phyloP scores from a whole-genome alignment of 1,139 yeast genomes.

The Geotrichum carabidarum region DNA sequence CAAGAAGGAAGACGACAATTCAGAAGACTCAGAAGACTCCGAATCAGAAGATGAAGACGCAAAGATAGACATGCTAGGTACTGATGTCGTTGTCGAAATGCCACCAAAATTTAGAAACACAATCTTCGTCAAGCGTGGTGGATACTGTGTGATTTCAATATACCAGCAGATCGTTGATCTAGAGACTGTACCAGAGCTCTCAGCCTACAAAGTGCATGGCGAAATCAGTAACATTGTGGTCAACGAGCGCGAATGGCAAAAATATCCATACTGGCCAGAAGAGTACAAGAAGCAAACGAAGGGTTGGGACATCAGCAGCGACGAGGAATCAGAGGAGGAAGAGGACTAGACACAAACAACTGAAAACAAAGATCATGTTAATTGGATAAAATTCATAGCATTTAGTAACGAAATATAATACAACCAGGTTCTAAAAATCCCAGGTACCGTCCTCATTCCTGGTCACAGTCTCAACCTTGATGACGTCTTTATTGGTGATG shows the following conservation, averaged over 20 bases:
- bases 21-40: constrained; percentile 15
- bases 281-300: constrained; percentile 31
- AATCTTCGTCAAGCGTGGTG: constrained; percentile 39
- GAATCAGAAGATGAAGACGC: constrained; percentile 6
- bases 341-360: constrained; percentile 4
- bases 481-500: constrained; percentile 29
- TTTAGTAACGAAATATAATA: neutral
- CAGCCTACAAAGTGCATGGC: constrained; percentile 29
- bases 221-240: constrained; percentile 37
- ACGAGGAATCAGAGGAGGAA: constrained; percentile 24
- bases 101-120: constrained; percentile 39
- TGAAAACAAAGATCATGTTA: neutral
- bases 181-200: neutral
- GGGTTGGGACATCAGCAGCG: constrained; percentile 28
- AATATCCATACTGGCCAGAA: constrained; percentile 37
- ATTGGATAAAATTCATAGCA: neutral
- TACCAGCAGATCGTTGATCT: constrained; percentile 23
- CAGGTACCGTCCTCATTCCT: constrained; percentile 15
- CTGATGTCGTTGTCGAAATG: constrained; percentile 29
- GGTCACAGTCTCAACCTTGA: constrained; percentile 23
- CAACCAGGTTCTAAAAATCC: neutral
- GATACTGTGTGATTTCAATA: constrained; percentile 34
- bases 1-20: constrained; percentile 19
- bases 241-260: constrained; percentile 37
- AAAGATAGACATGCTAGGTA: neutral